Evolutionary conservation across 2,329 filamentous ascomycete genomes (phyloP).

Genomic region (Aspergillus brasiliensis): DNA sequence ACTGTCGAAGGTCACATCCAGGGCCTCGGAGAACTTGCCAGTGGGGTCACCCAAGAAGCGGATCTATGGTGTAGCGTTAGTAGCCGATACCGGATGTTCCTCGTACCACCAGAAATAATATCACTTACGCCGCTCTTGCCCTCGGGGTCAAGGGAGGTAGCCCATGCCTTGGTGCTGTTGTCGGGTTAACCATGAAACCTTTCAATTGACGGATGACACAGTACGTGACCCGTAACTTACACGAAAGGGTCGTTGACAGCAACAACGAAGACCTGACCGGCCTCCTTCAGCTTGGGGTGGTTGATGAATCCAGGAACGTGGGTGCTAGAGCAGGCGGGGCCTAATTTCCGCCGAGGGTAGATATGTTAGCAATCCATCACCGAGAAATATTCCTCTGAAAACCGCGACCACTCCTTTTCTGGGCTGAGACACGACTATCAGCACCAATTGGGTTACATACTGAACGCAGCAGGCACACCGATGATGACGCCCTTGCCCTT

Average conservation of each 20-base stretch:
- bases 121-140: conserved; percentile 71
- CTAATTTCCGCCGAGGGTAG: conserved; percentile 29
- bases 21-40: conserved; percentile 76
- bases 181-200: neutral
- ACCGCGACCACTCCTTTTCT: neutral
- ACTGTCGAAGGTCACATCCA: conserved; percentile 82
- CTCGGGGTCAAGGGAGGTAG: conserved; percentile 71
- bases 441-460: conserved; percentile 39
- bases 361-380: conserved; percentile 6
- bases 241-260: conserved; percentile 95
- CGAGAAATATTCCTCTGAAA: neutral
- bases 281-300: conserved; percentile 74
- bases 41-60: conserved; percentile 85
- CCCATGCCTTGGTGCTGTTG: conserved; percentile 86
- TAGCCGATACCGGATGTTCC: neutral
- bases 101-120: conserved; percentile 21
- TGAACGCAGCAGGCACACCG: conserved; percentile 80
- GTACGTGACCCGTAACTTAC: conserved; percentile 58
- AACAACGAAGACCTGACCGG: conserved; percentile 84
- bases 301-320: conserved; percentile 88
- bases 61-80: conserved; percentile 59
- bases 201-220: neutral
- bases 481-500: conserved; percentile 78
- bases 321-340: conserved; percentile 64
- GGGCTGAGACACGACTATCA: neutral